Evolutionary conservation across 2,329 filamentous ascomycete species (phyloP).

Genomic region (Pseudocercospora pini-densiflorae): DNA sequence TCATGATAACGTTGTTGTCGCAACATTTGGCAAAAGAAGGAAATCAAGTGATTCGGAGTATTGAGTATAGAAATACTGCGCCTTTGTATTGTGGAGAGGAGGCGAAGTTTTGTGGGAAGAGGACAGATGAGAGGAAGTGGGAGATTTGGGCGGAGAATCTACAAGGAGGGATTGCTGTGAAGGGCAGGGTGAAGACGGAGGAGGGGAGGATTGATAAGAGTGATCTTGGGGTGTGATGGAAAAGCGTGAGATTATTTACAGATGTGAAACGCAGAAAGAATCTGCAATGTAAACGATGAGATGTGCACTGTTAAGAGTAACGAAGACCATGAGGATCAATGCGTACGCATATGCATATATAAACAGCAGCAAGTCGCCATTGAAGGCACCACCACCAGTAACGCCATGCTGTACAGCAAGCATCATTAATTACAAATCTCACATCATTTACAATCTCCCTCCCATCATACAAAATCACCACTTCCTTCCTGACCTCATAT

Average conservation of each 20-base stretch:
- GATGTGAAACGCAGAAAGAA: not conserved
- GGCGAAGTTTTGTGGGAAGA: conserved; percentile 70
- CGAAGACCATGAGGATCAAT: not conserved
- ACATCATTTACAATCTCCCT: not conserved
- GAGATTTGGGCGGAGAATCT: conserved; percentile 49
- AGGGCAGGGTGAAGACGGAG: conserved; percentile 45
- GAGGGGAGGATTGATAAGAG: conserved; percentile 23
- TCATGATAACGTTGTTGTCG: conserved; percentile 73
- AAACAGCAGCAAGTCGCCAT: not conserved
- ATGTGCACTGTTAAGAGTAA: not conserved
- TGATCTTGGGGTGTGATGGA: conserved; percentile 14
- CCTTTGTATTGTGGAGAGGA: conserved; percentile 77
- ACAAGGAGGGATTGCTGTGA: conserved; percentile 50
- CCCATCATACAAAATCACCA: not conserved
- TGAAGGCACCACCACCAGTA: not conserved
- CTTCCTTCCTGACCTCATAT: conserved; percentile 15
- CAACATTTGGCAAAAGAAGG: conserved; percentile 53
- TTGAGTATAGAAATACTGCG: conserved; percentile 81
- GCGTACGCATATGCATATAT: not conserved
- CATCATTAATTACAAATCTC: not conserved
- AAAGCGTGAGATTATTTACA: no score
- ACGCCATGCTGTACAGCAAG: not conserved
- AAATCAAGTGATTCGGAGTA: conserved; percentile 52
- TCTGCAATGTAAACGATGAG: not conserved
- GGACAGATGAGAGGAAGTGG: conserved; percentile 46